Evolutionary conservation across 2,329 filamentous ascomycete genomes (phyloP).

Genomic region (Purpureocillium takamizusanense): DNA sequence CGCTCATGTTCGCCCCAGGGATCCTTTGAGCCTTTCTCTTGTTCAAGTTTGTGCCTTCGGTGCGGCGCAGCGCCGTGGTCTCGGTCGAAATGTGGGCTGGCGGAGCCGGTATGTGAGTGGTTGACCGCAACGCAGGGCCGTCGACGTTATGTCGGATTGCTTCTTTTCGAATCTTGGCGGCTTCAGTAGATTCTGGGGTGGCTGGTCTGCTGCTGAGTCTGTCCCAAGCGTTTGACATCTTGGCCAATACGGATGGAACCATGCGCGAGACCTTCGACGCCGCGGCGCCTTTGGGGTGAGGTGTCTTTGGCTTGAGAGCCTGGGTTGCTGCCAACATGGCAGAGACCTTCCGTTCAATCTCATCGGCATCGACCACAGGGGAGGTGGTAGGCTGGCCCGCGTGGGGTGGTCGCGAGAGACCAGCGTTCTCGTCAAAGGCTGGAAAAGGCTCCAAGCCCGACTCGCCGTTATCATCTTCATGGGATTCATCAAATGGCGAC

Average conservation of each 20-base stretch:
- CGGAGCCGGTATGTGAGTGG: neutral
- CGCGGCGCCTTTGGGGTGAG: constrained; percentile 4
- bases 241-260: constrained; percentile 20
- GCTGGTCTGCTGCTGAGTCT: constrained; percentile 18
- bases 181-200: constrained; percentile 9
- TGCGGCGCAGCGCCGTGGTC: constrained; percentile 21
- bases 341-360: constrained; percentile 22
- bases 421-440: neutral
- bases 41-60: constrained; percentile 25
- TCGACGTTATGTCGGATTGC: neutral
- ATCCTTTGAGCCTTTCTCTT: constrained; percentile 24
- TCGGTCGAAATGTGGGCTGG: constrained; percentile 14
- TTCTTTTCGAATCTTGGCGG: constrained; percentile 6
- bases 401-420: neutral
- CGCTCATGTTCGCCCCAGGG: constrained; percentile 16
- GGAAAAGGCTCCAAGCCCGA: neutral
- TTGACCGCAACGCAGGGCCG: neutral
- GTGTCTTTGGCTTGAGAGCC: constrained; percentile 20
- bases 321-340: constrained; percentile 27
- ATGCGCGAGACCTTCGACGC: constrained; percentile 17
- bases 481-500: neutral
- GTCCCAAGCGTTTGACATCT: constrained; percentile 23
- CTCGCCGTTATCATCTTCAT: too few relatives aligned
- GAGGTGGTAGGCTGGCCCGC: neutral
- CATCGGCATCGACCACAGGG: constrained; percentile 8